These are phyloP conservation scores for Amanita exitialis DNA, from an alignment of 768 basidiomycete species.

Conservation along the genomic window DNA sequence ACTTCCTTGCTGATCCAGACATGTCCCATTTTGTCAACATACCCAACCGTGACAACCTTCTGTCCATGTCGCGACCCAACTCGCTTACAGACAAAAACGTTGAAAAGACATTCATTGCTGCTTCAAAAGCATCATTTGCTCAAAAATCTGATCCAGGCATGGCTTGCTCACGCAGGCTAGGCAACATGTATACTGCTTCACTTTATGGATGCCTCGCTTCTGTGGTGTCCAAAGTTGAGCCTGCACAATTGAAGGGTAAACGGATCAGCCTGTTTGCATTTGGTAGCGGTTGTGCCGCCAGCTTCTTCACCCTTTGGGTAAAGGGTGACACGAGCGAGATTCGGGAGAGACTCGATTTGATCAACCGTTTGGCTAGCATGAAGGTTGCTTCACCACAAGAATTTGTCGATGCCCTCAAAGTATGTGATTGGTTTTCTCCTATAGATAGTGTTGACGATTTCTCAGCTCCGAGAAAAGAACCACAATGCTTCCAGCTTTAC, in stretches of 20 bases:
- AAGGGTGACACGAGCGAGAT: conserved; percentile 85
- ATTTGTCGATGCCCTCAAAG: conserved; percentile 66
- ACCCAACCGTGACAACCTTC: conserved; percentile 60
- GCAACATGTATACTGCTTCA: conserved; percentile 98
- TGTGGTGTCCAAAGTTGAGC: conserved; percentile 64
- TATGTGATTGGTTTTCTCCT: conserved; percentile 23
- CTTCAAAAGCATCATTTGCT: conserved; percentile 67
- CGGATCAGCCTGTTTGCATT: conserved; percentile 94
- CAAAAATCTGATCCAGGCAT: conserved; percentile 73
- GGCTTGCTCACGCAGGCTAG: conserved; percentile 82
- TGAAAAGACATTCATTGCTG: conserved; percentile 88
- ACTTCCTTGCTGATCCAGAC: conserved; percentile 76
- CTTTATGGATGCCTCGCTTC: conserved; percentile 92
- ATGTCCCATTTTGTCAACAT: conserved; percentile 60
- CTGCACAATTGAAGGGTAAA: conserved; percentile 65
- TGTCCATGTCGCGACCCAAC: conserved; percentile 54
- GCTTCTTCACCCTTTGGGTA: conserved; percentile 82
- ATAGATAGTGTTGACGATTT: conserved; percentile 6
- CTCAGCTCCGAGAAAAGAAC: conserved; percentile 89
- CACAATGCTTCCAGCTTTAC: conserved; percentile 83
- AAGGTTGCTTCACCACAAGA: conserved; percentile 88
- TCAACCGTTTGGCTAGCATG: conserved; percentile 71
- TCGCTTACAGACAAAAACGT: conserved; percentile 90
- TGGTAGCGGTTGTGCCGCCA: conserved; percentile 90
- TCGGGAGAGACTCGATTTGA: conserved; percentile 69